Evolutionary conservation across 2,329 filamentous ascomycete genomes (phyloP).

Genomic region (Penicillium expansum): DNA sequence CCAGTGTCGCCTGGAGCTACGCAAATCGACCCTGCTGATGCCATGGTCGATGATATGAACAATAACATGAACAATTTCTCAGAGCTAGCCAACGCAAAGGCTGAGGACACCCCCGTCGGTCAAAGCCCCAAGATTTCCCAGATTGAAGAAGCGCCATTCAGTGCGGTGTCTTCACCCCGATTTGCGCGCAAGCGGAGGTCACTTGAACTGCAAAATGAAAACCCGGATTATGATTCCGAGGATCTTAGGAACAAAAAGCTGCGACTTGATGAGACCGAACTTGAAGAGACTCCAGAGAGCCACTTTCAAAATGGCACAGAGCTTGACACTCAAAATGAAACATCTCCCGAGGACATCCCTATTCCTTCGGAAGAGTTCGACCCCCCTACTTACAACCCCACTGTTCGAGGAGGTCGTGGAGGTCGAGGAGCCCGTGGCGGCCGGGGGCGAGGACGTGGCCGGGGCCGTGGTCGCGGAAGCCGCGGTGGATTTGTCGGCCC

Average conservation of each 20-base stretch:
- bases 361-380: conserved; percentile 3
- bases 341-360: conserved; percentile 17
- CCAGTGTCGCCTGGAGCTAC: conserved; percentile 10
- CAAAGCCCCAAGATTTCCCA: conserved; percentile 1
- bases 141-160: not conserved
- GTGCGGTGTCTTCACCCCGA: conserved; percentile 11
- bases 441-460: conserved; percentile 34
- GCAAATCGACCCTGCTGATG: conserved; percentile 6
- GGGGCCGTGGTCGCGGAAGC: conserved; percentile 35
- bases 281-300: conserved; percentile 21
- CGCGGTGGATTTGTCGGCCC: conserved; percentile 29
- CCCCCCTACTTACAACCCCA: not conserved
- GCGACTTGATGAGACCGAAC: conserved; percentile 32
- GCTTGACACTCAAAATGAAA: conserved; percentile 18
- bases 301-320: conserved; percentile 24
- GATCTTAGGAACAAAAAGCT: conserved; percentile 28
- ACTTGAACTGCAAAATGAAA: conserved; percentile 21
- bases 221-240: conserved; percentile 12
- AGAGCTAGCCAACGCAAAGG: not conserved
- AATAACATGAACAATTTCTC: not conserved
- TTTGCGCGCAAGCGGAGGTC: conserved; percentile 29
- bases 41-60: not conserved
- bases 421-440: conserved; percentile 16
- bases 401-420: conserved; percentile 16
- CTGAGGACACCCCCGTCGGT: not conserved